Conservation (phyloP, 345 rosid species). For the Raphanus sativus region DNA sequence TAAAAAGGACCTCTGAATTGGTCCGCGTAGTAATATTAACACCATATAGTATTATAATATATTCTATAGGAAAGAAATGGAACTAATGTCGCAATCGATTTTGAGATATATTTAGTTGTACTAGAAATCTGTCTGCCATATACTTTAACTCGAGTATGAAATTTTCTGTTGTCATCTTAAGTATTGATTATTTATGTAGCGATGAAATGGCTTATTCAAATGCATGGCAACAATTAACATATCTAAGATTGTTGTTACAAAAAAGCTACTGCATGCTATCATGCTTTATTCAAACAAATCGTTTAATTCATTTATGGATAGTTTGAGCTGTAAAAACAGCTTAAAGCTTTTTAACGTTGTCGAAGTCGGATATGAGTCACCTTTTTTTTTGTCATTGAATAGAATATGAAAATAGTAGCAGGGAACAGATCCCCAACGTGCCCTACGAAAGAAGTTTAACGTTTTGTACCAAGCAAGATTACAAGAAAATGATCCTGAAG, state of each 20-base stretch:
- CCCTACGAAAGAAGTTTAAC: neutral
- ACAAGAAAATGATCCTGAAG: neutral
- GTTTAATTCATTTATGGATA: neutral
- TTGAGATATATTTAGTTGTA: slow-evolving; percentile 6
- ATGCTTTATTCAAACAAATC: neutral
- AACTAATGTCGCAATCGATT: neutral
- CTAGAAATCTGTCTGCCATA: slow-evolving; percentile 2
- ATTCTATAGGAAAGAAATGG: neutral
- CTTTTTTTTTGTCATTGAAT: too few relatives aligned
- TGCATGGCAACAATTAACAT: slow-evolving; percentile 12
- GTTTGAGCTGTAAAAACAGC: neutral
- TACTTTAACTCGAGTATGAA: slow-evolving; percentile 2
- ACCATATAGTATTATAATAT: neutral
- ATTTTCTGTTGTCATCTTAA: neutral
- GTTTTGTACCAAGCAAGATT: neutral
- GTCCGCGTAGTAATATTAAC: neutral
- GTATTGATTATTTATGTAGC: neutral
- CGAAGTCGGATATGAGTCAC: neutral
- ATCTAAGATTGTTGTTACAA: too few relatives aligned
- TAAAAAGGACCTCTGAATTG: neutral
- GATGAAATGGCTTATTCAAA: slow-evolving; percentile 6
- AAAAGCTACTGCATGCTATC: neutral
- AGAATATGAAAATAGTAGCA: too few relatives aligned
- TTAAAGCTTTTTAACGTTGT: neutral
- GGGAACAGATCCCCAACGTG: too few relatives aligned